Conservation (phyloP, 345 rosid species). For the Pistacia integerrima region DNA sequence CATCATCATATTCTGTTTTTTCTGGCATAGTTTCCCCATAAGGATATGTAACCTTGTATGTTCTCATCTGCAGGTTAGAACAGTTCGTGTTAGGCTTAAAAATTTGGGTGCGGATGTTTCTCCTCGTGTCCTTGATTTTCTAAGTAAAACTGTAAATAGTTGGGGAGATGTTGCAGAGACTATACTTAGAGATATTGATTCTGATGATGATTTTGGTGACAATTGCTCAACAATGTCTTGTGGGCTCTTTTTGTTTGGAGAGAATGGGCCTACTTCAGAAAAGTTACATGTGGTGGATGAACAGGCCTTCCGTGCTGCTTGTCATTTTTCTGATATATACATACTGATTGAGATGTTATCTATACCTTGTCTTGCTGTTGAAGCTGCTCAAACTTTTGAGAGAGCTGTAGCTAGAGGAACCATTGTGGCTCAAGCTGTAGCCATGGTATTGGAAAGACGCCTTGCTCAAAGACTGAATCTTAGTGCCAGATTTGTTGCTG, state of each 20-base stretch:
- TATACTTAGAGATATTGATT: slow-evolving; percentile 78
- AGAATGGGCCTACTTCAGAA: slow-evolving; percentile 57
- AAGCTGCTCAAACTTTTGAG: slow-evolving; percentile 91
- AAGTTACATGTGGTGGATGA: slow-evolving; percentile 56
- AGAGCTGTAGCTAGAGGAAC: slow-evolving; percentile 90
- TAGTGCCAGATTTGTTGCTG: slow-evolving; percentile 51
- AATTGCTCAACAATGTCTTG: slow-evolving; percentile 46
- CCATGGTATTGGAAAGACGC: slow-evolving; percentile 87
- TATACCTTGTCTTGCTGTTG: slow-evolving; percentile 80
- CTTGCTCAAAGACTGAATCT: slow-evolving; percentile 55
- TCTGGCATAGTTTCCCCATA: neutral
- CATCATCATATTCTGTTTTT: slow-evolving; percentile 13
- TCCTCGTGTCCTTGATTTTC: slow-evolving; percentile 74
- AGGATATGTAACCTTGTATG: slow-evolving; percentile 9
- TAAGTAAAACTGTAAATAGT: slow-evolving; percentile 86
- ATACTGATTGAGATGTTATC: slow-evolving; percentile 92
- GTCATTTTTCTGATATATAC: slow-evolving; percentile 82
- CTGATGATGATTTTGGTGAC: slow-evolving; percentile 64
- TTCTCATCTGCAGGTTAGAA: slow-evolving; percentile 62
- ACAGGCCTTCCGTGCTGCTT: slow-evolving; percentile 43
- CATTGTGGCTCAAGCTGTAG: slow-evolving; percentile 71
- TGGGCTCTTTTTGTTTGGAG: slow-evolving; percentile 66
- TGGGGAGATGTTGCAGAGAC: slow-evolving; percentile 88
- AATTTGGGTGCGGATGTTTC: slow-evolving; percentile 78
- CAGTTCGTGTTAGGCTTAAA: slow-evolving; percentile 85